Evolutionary conservation across 2,329 filamentous ascomycete species (phyloP), one percentile per base, ranked within the genome.

Genomic region (Nemania sp.): DNA sequence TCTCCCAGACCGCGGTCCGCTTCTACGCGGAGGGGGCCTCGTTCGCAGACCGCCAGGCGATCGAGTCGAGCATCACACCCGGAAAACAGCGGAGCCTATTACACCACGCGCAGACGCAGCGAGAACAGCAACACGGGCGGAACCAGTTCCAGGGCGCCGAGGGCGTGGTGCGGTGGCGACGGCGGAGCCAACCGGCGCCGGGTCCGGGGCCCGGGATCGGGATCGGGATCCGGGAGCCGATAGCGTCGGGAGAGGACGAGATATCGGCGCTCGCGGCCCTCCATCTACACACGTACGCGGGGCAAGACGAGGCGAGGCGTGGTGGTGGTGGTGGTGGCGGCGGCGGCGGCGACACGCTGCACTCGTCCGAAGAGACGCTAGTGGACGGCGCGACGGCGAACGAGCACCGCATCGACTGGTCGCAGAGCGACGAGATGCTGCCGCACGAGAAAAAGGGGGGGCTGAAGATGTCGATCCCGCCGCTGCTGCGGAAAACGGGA

Each of bases 321-420:
- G 25, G 47, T 3, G 6, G 17, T 20, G 47, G n/a, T 13, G 34
- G 18, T 5, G 20, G 5, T 25, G 32, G 20, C 10, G 32, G 17
- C n/a, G 45, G 18, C 13, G 43, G 42, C 6, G 56, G 46, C 6
- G 54, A 35, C 20, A 62, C 63, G 21, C 50, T 62, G 45, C 59
- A 62, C 17, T 63, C 69, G 11, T 67, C 64, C 4, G 69, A 68
- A 32, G 73, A 72, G 20, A 67, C 68, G 37, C 56, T 68, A 13
- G 69, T 73, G 7, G 60, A 71, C 11, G 59, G 67, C 18, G 62
- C 60, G 4, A 62, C 62, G 46, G 68, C 68, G 13, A 63, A 76
- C 32, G 74, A 78, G 56, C 76, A 78, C 65, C 63, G 79, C 34
- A 80, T 81, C 57, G 83, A 87, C 70, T 87, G 85, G 85, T 81